phyloP scores from a whole-genome alignment of 495 filamentous ascomycete species.

The Diplogelasinospora grovesii region DNA sequence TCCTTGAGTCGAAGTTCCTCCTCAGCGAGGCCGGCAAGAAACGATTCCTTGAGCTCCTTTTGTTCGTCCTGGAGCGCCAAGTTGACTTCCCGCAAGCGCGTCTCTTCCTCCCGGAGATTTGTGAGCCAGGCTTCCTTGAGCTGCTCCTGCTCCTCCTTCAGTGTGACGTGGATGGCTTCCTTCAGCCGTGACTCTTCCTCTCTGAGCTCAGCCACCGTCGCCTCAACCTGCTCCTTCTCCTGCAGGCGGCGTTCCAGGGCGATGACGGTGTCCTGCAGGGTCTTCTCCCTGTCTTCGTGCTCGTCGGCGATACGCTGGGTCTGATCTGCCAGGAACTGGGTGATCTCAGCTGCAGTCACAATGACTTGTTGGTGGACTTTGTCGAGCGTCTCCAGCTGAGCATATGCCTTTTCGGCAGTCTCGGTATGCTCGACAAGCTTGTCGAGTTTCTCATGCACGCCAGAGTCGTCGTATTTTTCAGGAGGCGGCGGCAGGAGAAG shows the following conservation, averaged over 20 bases:
- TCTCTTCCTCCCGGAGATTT: conserved; percentile 20
- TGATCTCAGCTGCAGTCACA: conserved; percentile 76
- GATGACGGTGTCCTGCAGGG: conserved; percentile 73
- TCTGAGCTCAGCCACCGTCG: conserved; percentile 52
- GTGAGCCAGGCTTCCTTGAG: conserved; percentile 21
- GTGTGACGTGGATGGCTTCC: conserved; percentile 30
- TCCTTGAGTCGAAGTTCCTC: conserved; percentile 59
- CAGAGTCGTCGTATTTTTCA: conserved; percentile 52
- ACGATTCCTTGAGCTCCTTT: conserved; percentile 41
- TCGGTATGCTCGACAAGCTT: conserved; percentile 64
- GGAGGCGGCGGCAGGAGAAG: conserved; percentile 29
- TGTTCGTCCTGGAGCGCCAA: conserved; percentile 59
- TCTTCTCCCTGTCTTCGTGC: conserved; percentile 69
- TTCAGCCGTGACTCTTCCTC: conserved; percentile 37
- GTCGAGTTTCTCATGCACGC: conserved; percentile 80
- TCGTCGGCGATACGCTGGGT: conserved; percentile 71
- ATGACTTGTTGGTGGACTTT: conserved; percentile 86
- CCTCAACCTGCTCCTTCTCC: conserved; percentile 73
- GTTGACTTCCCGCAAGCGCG: conserved; percentile 17
- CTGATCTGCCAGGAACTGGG: conserved; percentile 76
- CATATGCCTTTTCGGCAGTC: conserved; percentile 47
- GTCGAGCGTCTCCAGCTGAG: conserved; percentile 69
- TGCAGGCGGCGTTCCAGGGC: conserved; percentile 70
- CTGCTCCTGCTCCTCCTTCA: conserved; percentile 48
- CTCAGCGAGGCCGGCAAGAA: conserved; percentile 50